A percentile compares a stretch with the other conserved stretches of the same genome.
Evolutionary conservation across 1,284 basidiomycete species (phyloP).

Genomic region (Papiliotrema laurentii): DNA sequence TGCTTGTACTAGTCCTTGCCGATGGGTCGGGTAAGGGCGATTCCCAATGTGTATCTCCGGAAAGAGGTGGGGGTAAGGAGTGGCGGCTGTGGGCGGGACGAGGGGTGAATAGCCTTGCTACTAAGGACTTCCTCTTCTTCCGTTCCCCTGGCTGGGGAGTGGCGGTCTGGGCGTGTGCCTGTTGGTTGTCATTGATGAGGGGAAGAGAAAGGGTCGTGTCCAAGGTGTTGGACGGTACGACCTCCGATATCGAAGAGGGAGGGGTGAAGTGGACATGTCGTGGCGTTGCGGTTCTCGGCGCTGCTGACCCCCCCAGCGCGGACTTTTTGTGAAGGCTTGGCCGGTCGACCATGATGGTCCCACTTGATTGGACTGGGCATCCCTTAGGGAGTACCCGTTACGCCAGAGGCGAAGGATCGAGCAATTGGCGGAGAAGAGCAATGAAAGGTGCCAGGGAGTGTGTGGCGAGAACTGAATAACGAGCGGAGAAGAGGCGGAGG

Average conservation of each 20-base stretch:
- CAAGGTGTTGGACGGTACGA: neutral
- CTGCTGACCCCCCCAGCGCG: no score
- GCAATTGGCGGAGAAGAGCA: no score
- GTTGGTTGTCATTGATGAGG: neutral
- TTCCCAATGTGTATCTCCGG: neutral
- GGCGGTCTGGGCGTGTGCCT: neutral
- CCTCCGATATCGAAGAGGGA: neutral
- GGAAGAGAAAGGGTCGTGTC: neutral
- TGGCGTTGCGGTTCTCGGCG: no score
- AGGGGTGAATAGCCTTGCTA: neutral
- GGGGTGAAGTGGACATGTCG: conserved; percentile 5
- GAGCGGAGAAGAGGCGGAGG: no score
- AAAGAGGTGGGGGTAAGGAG: neutral
- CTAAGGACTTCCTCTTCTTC: neutral
- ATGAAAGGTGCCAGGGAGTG: no score
- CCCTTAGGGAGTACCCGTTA: no score
- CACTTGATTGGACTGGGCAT: no score
- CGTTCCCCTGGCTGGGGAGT: neutral
- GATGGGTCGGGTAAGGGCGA: neutral
- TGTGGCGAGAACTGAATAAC: no score
- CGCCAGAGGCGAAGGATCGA: no score
- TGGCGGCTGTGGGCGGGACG: neutral
- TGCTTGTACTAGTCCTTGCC: neutral
- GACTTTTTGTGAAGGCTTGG: no score
- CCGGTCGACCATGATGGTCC: no score